Percentiles rank a stretch among this genome's conserved stretches.
phyloP scores from a whole-genome alignment of 202 grass and related monocot genomes.

The Musa balbisiana region DNA sequence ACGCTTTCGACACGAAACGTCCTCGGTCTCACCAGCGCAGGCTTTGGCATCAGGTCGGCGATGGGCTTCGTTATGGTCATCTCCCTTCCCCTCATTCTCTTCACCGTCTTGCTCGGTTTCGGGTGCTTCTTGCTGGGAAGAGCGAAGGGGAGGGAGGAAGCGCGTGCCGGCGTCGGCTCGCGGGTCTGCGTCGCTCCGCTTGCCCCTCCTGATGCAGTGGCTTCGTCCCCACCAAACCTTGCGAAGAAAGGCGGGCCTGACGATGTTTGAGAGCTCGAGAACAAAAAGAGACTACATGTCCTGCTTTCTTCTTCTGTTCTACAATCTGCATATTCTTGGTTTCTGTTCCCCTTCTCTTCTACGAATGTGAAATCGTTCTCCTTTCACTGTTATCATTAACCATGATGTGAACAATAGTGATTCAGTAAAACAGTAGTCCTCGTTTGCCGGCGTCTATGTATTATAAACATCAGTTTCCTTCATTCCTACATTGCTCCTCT shows the following conservation, averaged over 20 bases:
- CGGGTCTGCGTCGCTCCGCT: not conserved
- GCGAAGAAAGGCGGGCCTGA: not conserved
- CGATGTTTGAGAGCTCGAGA: not conserved
- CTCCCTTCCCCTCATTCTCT: constrained; percentile 7
- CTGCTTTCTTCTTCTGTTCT: too few species aligned
- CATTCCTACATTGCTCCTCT: too few species aligned
- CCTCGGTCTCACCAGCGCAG: too few species aligned
- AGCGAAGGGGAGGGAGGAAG: not conserved
- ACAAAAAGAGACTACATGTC: not conserved
- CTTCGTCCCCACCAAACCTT: not conserved
- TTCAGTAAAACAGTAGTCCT: too few species aligned
- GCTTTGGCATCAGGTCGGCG: not conserved
- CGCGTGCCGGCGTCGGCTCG: not conserved
- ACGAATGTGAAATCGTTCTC: too few species aligned
- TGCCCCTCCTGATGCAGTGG: not conserved
- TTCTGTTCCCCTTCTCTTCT: too few species aligned
- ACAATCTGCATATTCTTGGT: too few species aligned
- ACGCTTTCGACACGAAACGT: too few species aligned
- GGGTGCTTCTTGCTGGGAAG: constrained; percentile 5
- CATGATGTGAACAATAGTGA: too few species aligned
- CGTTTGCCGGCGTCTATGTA: too few species aligned
- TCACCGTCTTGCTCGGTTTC: constrained; percentile 6
- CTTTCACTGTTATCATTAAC: too few species aligned
- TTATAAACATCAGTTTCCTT: too few species aligned
- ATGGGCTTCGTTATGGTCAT: constrained; percentile 4